Evolutionary conservation across 192 early-diverging fungal genomes (phyloP).

Genomic region (Coemansia biformis): DNA sequence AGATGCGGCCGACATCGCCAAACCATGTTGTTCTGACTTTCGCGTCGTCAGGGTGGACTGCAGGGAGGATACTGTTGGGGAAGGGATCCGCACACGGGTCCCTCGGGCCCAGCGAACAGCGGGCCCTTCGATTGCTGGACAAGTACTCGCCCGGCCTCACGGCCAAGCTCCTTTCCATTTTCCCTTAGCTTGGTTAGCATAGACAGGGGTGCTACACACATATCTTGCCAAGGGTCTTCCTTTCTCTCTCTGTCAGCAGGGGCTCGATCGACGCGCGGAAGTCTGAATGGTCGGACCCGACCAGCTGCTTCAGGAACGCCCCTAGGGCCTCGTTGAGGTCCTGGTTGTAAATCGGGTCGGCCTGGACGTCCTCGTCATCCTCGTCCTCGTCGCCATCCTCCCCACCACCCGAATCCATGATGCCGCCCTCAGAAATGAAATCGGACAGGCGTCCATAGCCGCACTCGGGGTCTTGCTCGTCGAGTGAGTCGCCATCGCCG

Average conservation of each 20-base stretch:
- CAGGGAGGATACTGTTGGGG: too few relatives aligned
- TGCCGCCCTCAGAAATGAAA: conserved; percentile 8
- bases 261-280: conserved; percentile 28
- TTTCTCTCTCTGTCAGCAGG: conserved; percentile 22
- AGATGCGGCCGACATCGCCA: too few relatives aligned
- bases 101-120: too few relatives aligned
- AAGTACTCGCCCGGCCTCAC: too few relatives aligned
- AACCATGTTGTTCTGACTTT: too few relatives aligned
- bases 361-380: conserved; percentile 32
- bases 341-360: conserved; percentile 45
- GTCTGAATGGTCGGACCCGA: conserved; percentile 7
- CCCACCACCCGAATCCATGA: conserved; percentile 6
- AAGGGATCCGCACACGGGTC: too few relatives aligned
- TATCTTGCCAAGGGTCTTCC: conserved; percentile 12
- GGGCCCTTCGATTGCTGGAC: too few relatives aligned
- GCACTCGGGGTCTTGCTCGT: conserved; percentile 1
- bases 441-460: conserved; percentile 25
- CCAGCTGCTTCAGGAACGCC: conserved; percentile 22
- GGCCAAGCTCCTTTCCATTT: too few relatives aligned
- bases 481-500: conserved; percentile 16
- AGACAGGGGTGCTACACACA: not conserved
- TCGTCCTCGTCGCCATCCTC: conserved; percentile 29
- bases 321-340: conserved; percentile 41
- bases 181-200: too few relatives aligned
- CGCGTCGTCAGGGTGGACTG: too few relatives aligned